phyloP scores from a whole-genome alignment of 495 filamentous ascomycete genomes.

The Trichoderma asperelloides region DNA sequence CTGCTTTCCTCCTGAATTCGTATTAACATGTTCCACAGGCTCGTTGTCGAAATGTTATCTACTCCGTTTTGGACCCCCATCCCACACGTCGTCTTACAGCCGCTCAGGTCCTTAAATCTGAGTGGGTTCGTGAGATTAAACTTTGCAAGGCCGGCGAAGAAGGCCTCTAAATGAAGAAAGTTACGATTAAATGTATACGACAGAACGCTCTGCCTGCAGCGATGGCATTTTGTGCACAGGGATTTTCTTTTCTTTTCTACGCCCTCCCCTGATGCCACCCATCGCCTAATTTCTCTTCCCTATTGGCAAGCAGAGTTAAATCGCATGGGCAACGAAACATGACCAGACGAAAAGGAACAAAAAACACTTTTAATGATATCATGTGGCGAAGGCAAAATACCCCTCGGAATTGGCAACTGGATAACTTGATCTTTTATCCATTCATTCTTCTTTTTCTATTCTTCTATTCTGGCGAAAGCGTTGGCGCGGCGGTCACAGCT shows the following conservation, averaged over 20 bases:
- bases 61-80: constrained; percentile 97
- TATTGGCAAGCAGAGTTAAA: not conserved
- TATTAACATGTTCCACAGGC: constrained; percentile 44
- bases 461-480: not conserved
- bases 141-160: constrained; percentile 93
- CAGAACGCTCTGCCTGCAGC: not conserved
- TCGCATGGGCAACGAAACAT: not conserved
- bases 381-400: constrained; percentile 7
- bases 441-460: not conserved
- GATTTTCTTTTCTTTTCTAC: not conserved
- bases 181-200: not conserved
- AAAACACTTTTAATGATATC: not conserved
- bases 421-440: not conserved
- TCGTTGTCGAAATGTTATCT: constrained; percentile 96
- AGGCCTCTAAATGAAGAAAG: constrained; percentile 43
- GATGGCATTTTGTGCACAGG: not conserved
- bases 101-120: constrained; percentile 91
- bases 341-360: not conserved
- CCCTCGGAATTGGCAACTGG: constrained; percentile 1
- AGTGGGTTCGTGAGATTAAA: constrained; percentile 96
- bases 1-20: not conserved
- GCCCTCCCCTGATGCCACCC: not conserved
- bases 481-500: not conserved
- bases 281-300: not conserved
- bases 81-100: constrained; percentile 84